Evolutionary conservation across 2,329 filamentous ascomycete genomes (phyloP).

Genomic region (Erysiphe pisi): DNA sequence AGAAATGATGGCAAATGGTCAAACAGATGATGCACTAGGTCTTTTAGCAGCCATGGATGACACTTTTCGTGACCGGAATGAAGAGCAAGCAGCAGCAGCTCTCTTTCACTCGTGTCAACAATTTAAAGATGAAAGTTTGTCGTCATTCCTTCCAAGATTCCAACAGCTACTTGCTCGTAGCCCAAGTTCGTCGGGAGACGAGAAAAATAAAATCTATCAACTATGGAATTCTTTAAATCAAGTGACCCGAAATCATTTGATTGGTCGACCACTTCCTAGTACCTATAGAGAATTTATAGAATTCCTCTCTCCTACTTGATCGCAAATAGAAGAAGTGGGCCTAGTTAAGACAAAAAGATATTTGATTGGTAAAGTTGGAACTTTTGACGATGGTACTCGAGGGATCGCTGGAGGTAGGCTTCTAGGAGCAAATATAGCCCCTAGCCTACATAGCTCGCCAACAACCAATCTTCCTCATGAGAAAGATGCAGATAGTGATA

Average conservation of each 20-base stretch:
- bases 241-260: not conserved
- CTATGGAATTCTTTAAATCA: constrained; percentile 1
- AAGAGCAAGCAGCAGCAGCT: not conserved
- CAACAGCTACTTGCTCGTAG: not conserved
- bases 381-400: not conserved
- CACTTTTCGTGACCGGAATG: not conserved
- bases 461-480: not conserved
- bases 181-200: not conserved
- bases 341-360: not conserved
- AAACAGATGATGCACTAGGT: not conserved
- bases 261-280: not conserved
- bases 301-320: not conserved
- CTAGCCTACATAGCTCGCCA: too few relatives aligned
- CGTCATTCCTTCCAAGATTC: not conserved
- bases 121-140: constrained; percentile 17
- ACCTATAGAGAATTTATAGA: not conserved
- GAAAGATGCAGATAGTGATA: constrained; percentile 5
- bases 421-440: not conserved
- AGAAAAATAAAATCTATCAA: not conserved
- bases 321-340: not conserved
- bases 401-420: not conserved
- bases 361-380: not conserved
- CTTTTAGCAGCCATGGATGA: not conserved
- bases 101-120: not conserved
- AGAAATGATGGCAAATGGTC: not conserved